Evolutionary conservation across 805 yeast species (phyloP), one percentile per base, ranked within the genome.

Genomic region (Wickerhamomyces chaumierensis): DNA sequence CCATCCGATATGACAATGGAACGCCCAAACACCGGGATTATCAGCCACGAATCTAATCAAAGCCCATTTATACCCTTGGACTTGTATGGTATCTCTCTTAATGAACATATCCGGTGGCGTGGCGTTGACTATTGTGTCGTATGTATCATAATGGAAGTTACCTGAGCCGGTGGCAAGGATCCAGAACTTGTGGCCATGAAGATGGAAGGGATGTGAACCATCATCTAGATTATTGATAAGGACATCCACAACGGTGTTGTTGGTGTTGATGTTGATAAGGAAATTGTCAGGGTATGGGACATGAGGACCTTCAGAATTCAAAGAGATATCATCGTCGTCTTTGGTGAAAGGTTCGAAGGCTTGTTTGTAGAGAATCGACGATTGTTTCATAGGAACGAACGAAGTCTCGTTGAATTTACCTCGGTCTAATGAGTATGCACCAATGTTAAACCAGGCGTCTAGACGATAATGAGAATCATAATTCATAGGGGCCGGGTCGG

Each of bases 21-120:
- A 77, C 36, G 79, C 73, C 92, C 92, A 82, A 16, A 81, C 71
- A 28, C 94, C 94, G 3, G 92, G 88, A 48, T 81, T 81, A 47
- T 78, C 74, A 17, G 87, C 80, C 40, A 62, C 65, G 52, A 80
- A 78, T 39, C 92, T 63, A 25, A 57, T 64, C 62, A 57, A 75
- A 31, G 74, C 62, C 54, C 71, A 68, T 6, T 82, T 79, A 47
- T 72, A 72, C 17, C 77, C 70, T 19, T 70, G 63, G 15, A 80
- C 75, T 48, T 68, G 61, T 28, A 74, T 68, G 0, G 82, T 75
- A 52, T 81, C 90, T 49, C 90, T 62, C 33, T 43, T 43, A 14
- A 37, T 40, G 39, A 77, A 82, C 36, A 71, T 49, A 49, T 62
- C 44, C 65, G 69, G 9, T 64, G 65, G 53, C 59, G 60, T 53